Evolutionary conservation across 2,329 filamentous ascomycete species (phyloP), one percentile per base, ranked within the genome.

Genomic region (Thyridium curvatum): DNA sequence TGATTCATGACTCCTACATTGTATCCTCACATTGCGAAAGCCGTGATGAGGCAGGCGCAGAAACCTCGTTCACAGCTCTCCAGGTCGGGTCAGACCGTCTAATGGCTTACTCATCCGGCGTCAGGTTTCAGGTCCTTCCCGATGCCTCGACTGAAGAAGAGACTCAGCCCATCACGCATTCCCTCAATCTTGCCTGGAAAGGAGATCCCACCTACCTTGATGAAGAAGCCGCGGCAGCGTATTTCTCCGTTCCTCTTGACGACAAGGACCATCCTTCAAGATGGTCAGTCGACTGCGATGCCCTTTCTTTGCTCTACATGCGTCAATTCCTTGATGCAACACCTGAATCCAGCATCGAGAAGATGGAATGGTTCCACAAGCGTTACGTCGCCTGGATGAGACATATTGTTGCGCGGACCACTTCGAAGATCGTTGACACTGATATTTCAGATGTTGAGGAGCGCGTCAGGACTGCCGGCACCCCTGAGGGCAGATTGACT

Each of bases 101-200:
- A 2, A 42, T 50, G 43, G 44, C 49, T 3, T 32, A 36, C 16
- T 37, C 44, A 32, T 42, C 48, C 2, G 50, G 49, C 1, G 30
- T 52, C 12, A 32, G 49, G 9, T 51, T 50, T 43, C 48, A 36
- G 15, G 37, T 42, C 0, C 40, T 52, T 8, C 41, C 41, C 5
- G 35, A 36, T 4, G 39, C 32, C 1, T 5, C 34, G 8, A 30
- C 44, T 1, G 31, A 41, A 14, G 14, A 40, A 8, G 14, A 21
- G 3, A 32, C 21, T 4, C 16, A 41, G 12, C 34, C 42, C 8
- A 32, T 30, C 8, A 18, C 7, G 2, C 45, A 45, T 15, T 46
- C 50, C 9, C 43, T 43, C 37, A 47, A 49, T 8, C 10, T 51
- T 2, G 40, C 39, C 5, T 51, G 48, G 48, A 50, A 47, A 12